A percentile compares a stretch with the other conserved stretches of the same genome.
Conservation (phyloP, 208 protist species). For the Spongospora subterranea region DNA sequence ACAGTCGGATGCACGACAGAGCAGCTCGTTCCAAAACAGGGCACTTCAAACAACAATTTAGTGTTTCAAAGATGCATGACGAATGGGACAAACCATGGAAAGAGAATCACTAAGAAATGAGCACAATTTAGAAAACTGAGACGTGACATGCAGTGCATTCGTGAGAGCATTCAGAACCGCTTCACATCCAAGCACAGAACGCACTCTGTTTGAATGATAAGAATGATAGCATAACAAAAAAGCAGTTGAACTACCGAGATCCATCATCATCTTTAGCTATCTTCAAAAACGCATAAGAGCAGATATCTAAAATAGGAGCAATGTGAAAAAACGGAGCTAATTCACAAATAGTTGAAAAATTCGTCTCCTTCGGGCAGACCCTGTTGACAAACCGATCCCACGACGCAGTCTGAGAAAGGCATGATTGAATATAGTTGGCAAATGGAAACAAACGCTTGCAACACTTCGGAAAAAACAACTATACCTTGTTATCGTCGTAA, state of each 20-base stretch:
- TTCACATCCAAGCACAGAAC: not conserved
- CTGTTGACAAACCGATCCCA: not conserved
- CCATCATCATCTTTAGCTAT: not conserved
- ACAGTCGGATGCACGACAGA: not conserved
- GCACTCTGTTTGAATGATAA: not conserved
- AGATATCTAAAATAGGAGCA: not conserved
- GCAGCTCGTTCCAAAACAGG: not conserved
- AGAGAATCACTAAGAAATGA: not conserved
- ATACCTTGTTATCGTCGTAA: constrained; percentile 13
- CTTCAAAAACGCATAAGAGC: not conserved
- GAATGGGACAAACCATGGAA: not conserved
- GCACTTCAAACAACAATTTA: not conserved
- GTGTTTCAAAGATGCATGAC: not conserved
- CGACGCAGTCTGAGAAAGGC: not conserved
- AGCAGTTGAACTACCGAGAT: not conserved
- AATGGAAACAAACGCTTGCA: too few species aligned
- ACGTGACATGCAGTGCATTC: not conserved
- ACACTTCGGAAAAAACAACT: not conserved
- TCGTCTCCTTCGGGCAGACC: not conserved
- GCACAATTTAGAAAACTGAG: not conserved
- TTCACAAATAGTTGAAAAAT: not conserved
- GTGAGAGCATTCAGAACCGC: not conserved
- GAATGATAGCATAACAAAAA: too few species aligned
- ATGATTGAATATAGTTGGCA: not conserved
- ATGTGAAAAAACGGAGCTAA: not conserved